These are phyloP conservation scores for Phytopythium vexans DNA, from an alignment of 352 stramenopile genomes.

Conservation along the genomic window DNA sequence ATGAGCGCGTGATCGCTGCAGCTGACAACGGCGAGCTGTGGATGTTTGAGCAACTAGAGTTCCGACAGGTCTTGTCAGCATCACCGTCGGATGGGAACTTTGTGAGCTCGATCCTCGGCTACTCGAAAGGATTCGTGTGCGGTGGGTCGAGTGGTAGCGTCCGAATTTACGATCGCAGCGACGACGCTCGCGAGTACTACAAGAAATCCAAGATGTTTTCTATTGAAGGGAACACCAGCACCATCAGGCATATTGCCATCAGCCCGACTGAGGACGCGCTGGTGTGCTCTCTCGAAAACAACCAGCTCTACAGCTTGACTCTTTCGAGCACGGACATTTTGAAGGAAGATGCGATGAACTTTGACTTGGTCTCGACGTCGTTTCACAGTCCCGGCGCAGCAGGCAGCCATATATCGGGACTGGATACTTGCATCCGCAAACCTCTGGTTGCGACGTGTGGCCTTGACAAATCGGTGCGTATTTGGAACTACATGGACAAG, in stretches of 20 bases:
- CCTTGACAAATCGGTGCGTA: conserved; percentile 86
- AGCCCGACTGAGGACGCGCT: conserved; percentile 89
- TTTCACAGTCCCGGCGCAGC: conserved; percentile 79
- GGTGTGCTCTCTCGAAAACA: conserved; percentile 84
- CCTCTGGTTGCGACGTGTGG: conserved; percentile 89
- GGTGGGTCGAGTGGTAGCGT: conserved; percentile 71
- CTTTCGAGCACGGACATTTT: conserved; percentile 90
- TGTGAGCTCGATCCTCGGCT: conserved; percentile 82
- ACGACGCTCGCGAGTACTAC: conserved; percentile 87
- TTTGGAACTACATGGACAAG: conserved; percentile 95
- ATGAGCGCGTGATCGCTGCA: conserved; percentile 89
- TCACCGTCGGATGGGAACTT: conserved; percentile 79
- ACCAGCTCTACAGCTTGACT: conserved; percentile 89
- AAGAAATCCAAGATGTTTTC: conserved; percentile 88
- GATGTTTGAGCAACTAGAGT: conserved; percentile 93
- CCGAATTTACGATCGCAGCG: conserved; percentile 81
- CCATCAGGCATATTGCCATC: conserved; percentile 82
- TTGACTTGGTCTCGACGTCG: conserved; percentile 86
- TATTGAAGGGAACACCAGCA: conserved; percentile 79
- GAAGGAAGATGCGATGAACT: conserved; percentile 94
- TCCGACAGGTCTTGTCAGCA: conserved; percentile 70
- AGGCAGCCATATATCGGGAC: conserved; percentile 83
- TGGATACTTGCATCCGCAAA: conserved; percentile 93
- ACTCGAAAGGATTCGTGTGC: conserved; percentile 89
- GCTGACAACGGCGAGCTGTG: conserved; percentile 89